These are phyloP conservation scores for Zelopaecilomyces penicillatus DNA, from an alignment of 2,329 filamentous ascomycete genomes.

Conservation along the genomic window DNA sequence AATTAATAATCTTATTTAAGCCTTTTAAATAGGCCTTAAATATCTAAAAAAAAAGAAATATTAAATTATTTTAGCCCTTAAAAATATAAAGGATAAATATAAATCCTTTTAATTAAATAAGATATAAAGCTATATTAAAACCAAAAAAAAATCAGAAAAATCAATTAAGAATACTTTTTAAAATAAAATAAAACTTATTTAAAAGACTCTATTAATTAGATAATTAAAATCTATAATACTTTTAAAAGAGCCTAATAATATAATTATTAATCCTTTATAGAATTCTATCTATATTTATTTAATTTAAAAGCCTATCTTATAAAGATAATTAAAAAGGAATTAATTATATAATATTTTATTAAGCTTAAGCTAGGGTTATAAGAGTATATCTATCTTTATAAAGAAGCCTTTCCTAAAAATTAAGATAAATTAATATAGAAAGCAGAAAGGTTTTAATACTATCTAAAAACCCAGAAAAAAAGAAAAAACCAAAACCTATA, in stretches of 20 bases:
- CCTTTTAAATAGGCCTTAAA: neutral
- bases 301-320: neutral
- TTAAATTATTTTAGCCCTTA: neutral
- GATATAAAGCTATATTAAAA: neutral
- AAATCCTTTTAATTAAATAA: neutral
- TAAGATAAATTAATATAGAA: neutral
- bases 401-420: too few species aligned
- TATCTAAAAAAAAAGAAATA: neutral
- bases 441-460: neutral
- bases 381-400: neutral
- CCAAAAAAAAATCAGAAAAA: neutral
- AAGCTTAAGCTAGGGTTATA: neutral
- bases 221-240: neutral
- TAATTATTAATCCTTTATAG: neutral
- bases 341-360: neutral
- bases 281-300: neutral
- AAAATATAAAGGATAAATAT: conserved; percentile 1
- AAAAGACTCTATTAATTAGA: neutral
- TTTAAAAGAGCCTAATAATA: neutral
- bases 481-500: neutral
- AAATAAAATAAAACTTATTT: neutral
- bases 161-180: neutral
- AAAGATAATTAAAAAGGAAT: neutral
- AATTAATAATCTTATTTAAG: neutral
- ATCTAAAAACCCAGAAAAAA: neutral